Conservation (phyloP, 257 asterid genomes). For the Jacaranda mimosifolia region DNA sequence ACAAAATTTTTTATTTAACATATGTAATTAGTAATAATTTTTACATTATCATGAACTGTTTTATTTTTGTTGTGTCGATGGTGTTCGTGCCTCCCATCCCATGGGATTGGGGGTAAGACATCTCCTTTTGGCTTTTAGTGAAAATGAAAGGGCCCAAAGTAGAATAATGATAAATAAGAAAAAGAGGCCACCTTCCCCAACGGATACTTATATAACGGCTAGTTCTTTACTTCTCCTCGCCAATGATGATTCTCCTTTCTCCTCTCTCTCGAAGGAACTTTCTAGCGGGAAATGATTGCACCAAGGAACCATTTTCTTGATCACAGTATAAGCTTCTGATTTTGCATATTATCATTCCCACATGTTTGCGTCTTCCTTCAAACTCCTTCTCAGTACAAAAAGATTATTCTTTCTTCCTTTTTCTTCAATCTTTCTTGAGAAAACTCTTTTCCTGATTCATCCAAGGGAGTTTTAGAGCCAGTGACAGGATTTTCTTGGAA, state of each 20-base stretch:
- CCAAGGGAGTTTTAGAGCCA: not conserved
- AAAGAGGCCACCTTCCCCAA: slow-evolving; percentile 46
- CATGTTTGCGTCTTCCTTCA: too few relatives aligned
- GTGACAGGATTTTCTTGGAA: not conserved
- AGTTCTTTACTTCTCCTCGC: slow-evolving; percentile 35
- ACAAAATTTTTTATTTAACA: too few relatives aligned
- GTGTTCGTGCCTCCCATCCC: too few relatives aligned
- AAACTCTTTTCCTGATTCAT: slow-evolving; percentile 7
- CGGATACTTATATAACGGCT: slow-evolving; percentile 59
- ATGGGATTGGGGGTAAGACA: too few relatives aligned
- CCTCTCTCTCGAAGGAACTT: not conserved
- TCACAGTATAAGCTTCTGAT: not conserved
- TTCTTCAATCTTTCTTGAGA: not conserved
- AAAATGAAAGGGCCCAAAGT: too few relatives aligned
- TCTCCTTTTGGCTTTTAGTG: too few relatives aligned
- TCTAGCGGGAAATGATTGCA: not conserved
- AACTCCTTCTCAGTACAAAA: too few relatives aligned
- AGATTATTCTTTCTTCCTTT: not conserved
- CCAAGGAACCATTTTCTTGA: not conserved
- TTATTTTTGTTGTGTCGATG: too few relatives aligned
- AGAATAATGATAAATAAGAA: too few relatives aligned
- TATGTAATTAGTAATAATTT: too few relatives aligned
- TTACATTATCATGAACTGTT: too few relatives aligned
- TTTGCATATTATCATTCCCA: too few relatives aligned
- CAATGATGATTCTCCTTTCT: not conserved